These are phyloP conservation scores for Wallacemonas sp. DNA, from an alignment of 208 protist species.

Conservation along the genomic window DNA sequence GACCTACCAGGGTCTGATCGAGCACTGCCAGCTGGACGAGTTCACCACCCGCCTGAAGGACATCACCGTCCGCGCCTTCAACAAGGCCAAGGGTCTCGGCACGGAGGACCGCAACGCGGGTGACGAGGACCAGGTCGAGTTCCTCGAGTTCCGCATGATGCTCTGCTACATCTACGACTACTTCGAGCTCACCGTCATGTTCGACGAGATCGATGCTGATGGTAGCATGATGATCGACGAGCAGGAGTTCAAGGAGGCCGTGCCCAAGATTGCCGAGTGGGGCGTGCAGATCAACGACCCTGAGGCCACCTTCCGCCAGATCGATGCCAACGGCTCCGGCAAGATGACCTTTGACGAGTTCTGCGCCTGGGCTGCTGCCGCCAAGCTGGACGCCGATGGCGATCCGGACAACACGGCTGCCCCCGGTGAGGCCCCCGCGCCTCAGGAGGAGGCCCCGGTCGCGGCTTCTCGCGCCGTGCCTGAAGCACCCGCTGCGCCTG, in stretches of 20 bases:
- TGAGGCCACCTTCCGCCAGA: conserved; percentile 36
- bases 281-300: conserved; percentile 34
- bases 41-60: conserved; percentile 61
- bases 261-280: no score
- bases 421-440: background rate
- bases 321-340: conserved; percentile 49
- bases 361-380: conserved; percentile 31
- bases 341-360: conserved; percentile 59
- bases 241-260: no score
- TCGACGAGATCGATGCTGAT: no score
- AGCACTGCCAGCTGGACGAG: conserved; percentile 51
- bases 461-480: background rate
- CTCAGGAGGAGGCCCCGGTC: background rate
- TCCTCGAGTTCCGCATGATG: conserved; percentile 54
- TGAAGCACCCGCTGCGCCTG: background rate
- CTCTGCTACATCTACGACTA: no score
- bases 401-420: conserved; percentile 27
- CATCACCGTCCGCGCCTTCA: conserved; percentile 79
- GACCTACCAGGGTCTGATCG: conserved; percentile 43
- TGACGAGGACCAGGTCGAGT: conserved; percentile 35
- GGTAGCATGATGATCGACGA: no score
- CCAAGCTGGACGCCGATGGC: conserved; percentile 34
- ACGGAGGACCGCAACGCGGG: conserved; percentile 26
- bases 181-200: no score
- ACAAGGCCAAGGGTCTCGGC: conserved; percentile 63